These are phyloP conservation scores for Lipomyces oligophaga DNA, from an alignment of 805 yeast genomes.

Conservation along the genomic window DNA sequence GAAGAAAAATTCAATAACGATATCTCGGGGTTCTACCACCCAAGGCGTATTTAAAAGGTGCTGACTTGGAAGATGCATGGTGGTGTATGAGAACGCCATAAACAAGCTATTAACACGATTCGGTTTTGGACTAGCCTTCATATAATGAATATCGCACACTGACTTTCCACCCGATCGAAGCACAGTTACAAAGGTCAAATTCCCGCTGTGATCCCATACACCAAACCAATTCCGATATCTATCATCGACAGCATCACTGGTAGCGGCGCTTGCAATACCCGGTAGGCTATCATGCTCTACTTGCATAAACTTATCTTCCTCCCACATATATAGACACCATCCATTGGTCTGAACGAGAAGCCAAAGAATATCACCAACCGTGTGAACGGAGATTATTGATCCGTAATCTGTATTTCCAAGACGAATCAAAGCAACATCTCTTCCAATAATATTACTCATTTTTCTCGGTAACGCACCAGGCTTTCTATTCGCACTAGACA, in stretches of 20 bases:
- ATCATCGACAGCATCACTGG: constrained; percentile 21
- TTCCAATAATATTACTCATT: constrained; percentile 1
- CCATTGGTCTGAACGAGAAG: constrained; percentile 20
- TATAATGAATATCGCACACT: constrained; percentile 4
- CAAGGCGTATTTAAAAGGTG: constrained; percentile 1
- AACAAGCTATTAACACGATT: constrained; percentile 17
- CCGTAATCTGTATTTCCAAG: constrained; percentile 22
- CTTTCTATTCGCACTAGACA: background rate
- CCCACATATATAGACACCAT: constrained; percentile 29
- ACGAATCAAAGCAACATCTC: background rate
- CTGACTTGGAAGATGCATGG: constrained; percentile 2
- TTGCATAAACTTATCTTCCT: constrained; percentile 18
- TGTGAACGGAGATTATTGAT: constrained; percentile 12
- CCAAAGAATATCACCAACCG: constrained; percentile 26
- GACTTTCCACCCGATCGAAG: constrained; percentile 4
- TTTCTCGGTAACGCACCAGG: background rate
- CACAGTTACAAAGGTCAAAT: constrained; percentile 12
- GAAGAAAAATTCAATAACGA: constrained; percentile 23
- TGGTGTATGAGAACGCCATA: constrained; percentile 19
- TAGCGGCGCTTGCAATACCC: constrained; percentile 16
- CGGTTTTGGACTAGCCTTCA: constrained; percentile 21
- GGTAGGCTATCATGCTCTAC: constrained; percentile 4
- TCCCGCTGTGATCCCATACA: constrained; percentile 18
- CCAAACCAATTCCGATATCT: constrained; percentile 25
- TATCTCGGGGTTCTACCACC: constrained; percentile 10